Evolutionary conservation across 2,329 filamentous ascomycete genomes (phyloP).

Genomic region (Fusarium sp.): DNA sequence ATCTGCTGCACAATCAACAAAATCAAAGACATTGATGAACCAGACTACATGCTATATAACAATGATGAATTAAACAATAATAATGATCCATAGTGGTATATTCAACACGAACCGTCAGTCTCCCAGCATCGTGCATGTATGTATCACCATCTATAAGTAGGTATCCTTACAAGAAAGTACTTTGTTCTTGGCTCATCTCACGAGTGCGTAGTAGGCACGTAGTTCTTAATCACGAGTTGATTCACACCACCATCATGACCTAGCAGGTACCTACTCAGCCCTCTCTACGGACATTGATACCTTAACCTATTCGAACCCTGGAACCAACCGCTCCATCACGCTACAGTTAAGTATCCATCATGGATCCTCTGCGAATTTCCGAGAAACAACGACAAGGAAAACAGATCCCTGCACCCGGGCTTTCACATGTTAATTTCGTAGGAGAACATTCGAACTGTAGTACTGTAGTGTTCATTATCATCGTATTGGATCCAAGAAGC

Average conservation of each 20-base stretch:
- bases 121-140: background rate
- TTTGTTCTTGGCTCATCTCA: background rate
- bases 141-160: no score
- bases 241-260: constrained; percentile 31
- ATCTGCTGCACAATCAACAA: background rate
- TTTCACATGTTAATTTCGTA: constrained; percentile 34
- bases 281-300: background rate
- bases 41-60: constrained; percentile 11
- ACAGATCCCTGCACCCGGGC: constrained; percentile 15
- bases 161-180: background rate
- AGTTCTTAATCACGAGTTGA: constrained; percentile 30
- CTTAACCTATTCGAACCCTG: constrained; percentile 2
- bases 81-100: background rate
- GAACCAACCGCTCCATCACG: constrained; percentile 24
- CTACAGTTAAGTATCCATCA: constrained; percentile 5
- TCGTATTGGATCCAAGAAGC: background rate
- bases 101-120: background rate
- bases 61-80: background rate
- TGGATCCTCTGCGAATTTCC: constrained; percentile 28
- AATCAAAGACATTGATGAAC: constrained; percentile 18
- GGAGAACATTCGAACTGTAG: background rate
- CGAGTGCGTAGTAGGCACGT: background rate
- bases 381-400: constrained; percentile 18
- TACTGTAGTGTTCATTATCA: constrained; percentile 2
- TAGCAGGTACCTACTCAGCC: background rate